A percentile compares a stretch with the other conserved stretches of the same genome.
Evolutionary conservation across 257 asterid species (phyloP).

Genomic region (Solanum acaule): DNA sequence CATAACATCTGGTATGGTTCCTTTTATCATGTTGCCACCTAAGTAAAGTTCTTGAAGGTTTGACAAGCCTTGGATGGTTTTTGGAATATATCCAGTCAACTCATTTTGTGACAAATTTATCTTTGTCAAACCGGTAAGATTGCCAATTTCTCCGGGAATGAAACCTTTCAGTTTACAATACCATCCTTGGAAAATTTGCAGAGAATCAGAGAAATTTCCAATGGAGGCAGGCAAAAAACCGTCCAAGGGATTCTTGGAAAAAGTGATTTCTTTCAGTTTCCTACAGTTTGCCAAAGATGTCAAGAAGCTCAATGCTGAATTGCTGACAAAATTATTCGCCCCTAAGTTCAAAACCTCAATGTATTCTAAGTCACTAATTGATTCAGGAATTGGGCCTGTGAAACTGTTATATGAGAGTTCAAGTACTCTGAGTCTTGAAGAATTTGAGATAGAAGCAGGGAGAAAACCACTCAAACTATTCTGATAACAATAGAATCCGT

Average conservation of each 20-base stretch:
- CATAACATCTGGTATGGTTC: too few relatives aligned
- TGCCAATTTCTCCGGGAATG: background rate
- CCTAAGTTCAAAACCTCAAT: background rate
- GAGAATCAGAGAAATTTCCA: background rate
- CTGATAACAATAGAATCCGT: too few relatives aligned
- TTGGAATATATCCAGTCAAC: too few relatives aligned
- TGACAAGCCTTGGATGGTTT: too few relatives aligned
- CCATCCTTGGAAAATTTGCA: background rate
- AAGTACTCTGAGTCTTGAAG: too few relatives aligned
- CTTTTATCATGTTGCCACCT: too few relatives aligned
- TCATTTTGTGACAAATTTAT: too few relatives aligned
- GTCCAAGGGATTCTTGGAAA: background rate
- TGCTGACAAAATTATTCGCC: background rate
- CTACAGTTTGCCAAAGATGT: background rate
- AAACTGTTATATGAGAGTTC: background rate
- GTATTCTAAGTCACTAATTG: conserved; percentile 4
- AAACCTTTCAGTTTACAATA: background rate
- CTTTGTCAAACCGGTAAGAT: too few relatives aligned
- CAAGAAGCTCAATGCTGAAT: background rate
- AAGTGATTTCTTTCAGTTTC: background rate
- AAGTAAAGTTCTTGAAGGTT: too few relatives aligned
- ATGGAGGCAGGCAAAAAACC: background rate
- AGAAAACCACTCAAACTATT: too few relatives aligned
- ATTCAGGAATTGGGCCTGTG: conserved; percentile 11
- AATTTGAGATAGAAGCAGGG: too few relatives aligned